Percentiles rank a stretch among this genome's conserved stretches.
Conservation (phyloP, 2,329 filamentous ascomycete species). For the Myriangium duriaei region DNA sequence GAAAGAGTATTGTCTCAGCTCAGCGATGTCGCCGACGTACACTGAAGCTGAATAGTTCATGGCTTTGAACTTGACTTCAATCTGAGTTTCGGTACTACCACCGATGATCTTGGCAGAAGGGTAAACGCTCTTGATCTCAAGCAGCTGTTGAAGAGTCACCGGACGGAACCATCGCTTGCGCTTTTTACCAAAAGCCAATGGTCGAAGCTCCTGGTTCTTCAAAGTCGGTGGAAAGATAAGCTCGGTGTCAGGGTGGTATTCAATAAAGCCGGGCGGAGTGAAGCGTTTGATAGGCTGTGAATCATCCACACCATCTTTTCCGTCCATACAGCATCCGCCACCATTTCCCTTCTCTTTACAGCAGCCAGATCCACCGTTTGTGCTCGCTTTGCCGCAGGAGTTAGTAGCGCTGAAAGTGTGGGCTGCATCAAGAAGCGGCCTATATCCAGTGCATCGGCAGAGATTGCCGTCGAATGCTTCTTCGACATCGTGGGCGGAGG, state of each 20-base stretch:
- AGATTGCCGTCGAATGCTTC: slow-evolving; percentile 96
- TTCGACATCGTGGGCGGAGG: slow-evolving; percentile 73
- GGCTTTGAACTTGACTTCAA: slow-evolving; percentile 96
- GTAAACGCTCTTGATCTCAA: slow-evolving; percentile 79
- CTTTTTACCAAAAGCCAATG: slow-evolving; percentile 87
- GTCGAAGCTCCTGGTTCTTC: slow-evolving; percentile 68
- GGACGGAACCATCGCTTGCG: slow-evolving; percentile 88
- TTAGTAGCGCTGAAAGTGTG: slow-evolving; percentile 64
- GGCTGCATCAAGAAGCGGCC: slow-evolving; percentile 86
- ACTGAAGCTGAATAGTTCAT: slow-evolving; percentile 83
- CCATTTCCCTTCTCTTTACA: slow-evolving; percentile 50
- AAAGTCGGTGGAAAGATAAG: slow-evolving; percentile 85
- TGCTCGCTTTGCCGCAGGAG: slow-evolving; percentile 42
- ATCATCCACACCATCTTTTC: slow-evolving; percentile 26
- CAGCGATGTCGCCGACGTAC: slow-evolving; percentile 84
- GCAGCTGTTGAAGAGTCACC: slow-evolving; percentile 69
- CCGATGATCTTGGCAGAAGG: slow-evolving; percentile 89
- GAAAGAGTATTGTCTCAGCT: slow-evolving; percentile 71
- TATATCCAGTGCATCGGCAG: slow-evolving; percentile 89
- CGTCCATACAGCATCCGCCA: slow-evolving; percentile 20
- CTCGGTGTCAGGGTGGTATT: slow-evolving; percentile 86
- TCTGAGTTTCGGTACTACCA: slow-evolving; percentile 93
- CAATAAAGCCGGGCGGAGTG: slow-evolving; percentile 80
- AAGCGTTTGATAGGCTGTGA: slow-evolving; percentile 48
- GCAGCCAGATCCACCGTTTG: slow-evolving; percentile 53